Base-by-base conservation (phyloP, 2,329 filamentous ascomycete species). In the Exophiala lecanii-corni region DNA sequence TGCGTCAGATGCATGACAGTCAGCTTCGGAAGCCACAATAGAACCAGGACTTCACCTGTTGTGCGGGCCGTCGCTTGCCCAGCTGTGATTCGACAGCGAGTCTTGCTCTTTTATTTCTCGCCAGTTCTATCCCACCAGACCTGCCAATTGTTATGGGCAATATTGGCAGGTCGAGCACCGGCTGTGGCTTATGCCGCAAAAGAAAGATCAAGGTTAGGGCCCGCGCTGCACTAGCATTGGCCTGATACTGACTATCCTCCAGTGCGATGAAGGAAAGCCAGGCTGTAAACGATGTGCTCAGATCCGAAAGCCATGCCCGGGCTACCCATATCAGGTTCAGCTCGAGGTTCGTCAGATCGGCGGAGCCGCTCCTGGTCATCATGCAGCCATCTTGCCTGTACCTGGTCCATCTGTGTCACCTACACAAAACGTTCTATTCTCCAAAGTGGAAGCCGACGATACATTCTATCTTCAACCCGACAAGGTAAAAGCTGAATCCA, bases 141-240 rank as follows among this genome's bases (percentile, higher is more conserved):
- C 30, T 33, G 16, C 16, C 15, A n/a, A 35, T 18, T 39, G 34
- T 34, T 36, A 55, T 55, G 53, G 47, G 47, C 18, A 55, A 54
- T 20, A 47, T 45, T 42, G 51, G 51, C 35, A 51, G 49, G 39
- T 54, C 50, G n/a, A 55, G 53, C 38, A 55, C 49, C 9, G 53
- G 53, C 15, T 53, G 50, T 44, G 38, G 34, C 25, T 37, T 41
- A 21, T 53, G 50, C 31, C 43, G 47, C 19, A 50, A 50, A 35
- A 36, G 50, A 13, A 53, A 53, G 41, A 41, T 53, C 38, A 53
- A 53, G 36, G 50, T 43, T 36, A 38, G 36, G 2, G 23, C 6
- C 9, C 10, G n/a, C n/a, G n/a, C n/a, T n/a, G n/a, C n/a, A n/a
- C n/a, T n/a, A n/a, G n/a, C n/a, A n/a, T n/a, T n/a, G n/a, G n/a